phyloP scores from a whole-genome alignment of 176 grass and related monocot genomes.

The Avena sativa region DNA sequence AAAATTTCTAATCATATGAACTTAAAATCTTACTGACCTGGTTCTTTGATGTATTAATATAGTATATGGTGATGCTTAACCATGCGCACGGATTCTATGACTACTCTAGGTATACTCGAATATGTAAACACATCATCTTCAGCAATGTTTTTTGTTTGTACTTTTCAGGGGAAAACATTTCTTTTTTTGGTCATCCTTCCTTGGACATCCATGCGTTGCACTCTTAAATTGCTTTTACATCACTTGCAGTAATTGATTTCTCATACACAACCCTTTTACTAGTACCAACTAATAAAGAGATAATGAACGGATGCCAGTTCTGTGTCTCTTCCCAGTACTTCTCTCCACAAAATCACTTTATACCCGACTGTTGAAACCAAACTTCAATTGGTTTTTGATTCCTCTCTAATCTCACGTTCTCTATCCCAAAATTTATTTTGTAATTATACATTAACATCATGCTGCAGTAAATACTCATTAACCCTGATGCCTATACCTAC shows the following conservation, averaged over 20 bases:
- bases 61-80: not conserved
- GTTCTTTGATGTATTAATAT: not conserved
- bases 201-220: not conserved
- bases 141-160: not conserved
- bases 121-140: not conserved
- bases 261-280: not conserved
- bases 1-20: slow-evolving; percentile 11
- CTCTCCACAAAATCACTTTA: not conserved
- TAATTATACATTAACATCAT: not conserved
- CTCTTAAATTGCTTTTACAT: not conserved
- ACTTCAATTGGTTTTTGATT: not conserved
- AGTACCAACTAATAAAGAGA: slow-evolving; percentile 8
- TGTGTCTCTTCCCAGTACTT: not conserved
- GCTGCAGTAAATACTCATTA: not conserved
- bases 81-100: not conserved
- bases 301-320: not conserved
- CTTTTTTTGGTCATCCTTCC: not conserved
- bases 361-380: not conserved
- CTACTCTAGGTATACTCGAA: not conserved
- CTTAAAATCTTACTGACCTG: not conserved
- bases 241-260: not conserved
- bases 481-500: not conserved
- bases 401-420: not conserved
- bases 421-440: not conserved
- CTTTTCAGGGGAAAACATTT: not conserved